Percentiles rank a stretch among this genome's conserved stretches.
Conservation (phyloP, 495 filamentous ascomycete genomes). For the Neurospora sp. region DNA sequence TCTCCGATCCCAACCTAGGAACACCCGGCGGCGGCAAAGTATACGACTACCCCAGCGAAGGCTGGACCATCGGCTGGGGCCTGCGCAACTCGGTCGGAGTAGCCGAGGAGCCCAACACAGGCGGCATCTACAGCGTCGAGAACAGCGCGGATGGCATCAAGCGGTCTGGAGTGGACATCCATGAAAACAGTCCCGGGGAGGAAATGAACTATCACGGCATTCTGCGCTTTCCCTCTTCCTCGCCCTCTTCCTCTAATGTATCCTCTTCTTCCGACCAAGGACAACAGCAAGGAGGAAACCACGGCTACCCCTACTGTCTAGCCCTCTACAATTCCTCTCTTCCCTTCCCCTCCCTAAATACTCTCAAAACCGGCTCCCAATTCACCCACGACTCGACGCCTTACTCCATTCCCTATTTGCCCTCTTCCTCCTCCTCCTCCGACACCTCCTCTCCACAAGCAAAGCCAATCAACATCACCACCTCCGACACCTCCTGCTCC, state of each 20-base stretch:
- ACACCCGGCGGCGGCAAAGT: constrained; percentile 27
- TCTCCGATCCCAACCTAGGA: constrained; percentile 22
- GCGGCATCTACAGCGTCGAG: constrained; percentile 58
- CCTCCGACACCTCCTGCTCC: constrained; percentile 39
- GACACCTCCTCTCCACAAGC: not conserved
- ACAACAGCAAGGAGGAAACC: constrained; percentile 30
- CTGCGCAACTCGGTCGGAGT: constrained; percentile 64
- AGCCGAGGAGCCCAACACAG: constrained; percentile 40
- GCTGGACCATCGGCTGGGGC: constrained; percentile 58
- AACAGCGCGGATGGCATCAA: constrained; percentile 59
- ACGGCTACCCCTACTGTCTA: constrained; percentile 64
- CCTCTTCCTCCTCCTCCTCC: not conserved
- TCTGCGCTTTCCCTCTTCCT: constrained; percentile 16
- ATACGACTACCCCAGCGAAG: constrained; percentile 34
- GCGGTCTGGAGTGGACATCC: constrained; percentile 46
- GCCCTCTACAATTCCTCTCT: constrained; percentile 46
- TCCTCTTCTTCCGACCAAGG: constrained; percentile 14
- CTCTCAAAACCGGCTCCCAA: constrained; percentile 26
- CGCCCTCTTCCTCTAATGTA: constrained; percentile 20
- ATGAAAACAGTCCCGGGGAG: constrained; percentile 63
- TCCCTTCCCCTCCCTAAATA: constrained; percentile 14
- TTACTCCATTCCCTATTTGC: not conserved
- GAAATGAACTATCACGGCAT: constrained; percentile 64
- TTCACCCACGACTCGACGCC: constrained; percentile 18
- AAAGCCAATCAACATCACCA: constrained; percentile 4